Conservation (phyloP, 2,329 filamentous ascomycete genomes). For the Rutstroemia sp. region DNA sequence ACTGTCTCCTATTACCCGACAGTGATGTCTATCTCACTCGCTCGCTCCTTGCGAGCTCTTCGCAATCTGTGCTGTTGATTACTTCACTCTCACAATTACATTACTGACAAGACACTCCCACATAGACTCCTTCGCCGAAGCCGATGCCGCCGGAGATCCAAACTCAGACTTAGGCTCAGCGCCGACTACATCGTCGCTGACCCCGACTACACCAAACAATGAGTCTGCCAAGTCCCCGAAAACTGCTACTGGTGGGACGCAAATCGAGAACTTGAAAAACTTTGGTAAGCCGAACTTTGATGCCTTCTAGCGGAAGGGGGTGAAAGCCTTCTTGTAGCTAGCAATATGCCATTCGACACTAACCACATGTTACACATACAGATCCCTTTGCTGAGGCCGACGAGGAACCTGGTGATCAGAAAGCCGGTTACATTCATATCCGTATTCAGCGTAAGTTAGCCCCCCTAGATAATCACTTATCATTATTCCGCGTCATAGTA, state of each 20-base stretch:
- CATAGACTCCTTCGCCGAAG: slow-evolving; percentile 9
- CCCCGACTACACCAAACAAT: neutral
- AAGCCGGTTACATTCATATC: slow-evolving; percentile 98
- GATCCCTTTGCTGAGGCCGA: slow-evolving; percentile 99
- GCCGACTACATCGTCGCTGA: slow-evolving; percentile 1
- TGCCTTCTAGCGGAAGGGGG: no score
- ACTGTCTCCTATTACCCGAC: neutral
- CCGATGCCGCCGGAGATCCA: slow-evolving; percentile 12
- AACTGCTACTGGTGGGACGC: slow-evolving; percentile 1
- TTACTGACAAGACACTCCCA: neutral
- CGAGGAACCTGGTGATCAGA: slow-evolving; percentile 94
- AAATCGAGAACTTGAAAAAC: slow-evolving; percentile 11
- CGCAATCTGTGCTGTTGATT: neutral
- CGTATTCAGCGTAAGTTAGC: slow-evolving; percentile 86
- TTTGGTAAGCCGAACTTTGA: neutral
- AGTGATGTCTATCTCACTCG: neutral
- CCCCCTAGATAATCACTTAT: neutral
- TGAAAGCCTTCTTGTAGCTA: no score
- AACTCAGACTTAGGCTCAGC: slow-evolving; percentile 8
- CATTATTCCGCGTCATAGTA: neutral
- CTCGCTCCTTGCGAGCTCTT: neutral
- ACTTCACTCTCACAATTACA: no score
- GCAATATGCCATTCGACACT: neutral
- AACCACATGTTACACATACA: slow-evolving; percentile 33
- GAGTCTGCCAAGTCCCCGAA: slow-evolving; percentile 1